Evolutionary conservation across 1,139 yeast genomes (phyloP).

Genomic region (Candida albicans): DNA sequence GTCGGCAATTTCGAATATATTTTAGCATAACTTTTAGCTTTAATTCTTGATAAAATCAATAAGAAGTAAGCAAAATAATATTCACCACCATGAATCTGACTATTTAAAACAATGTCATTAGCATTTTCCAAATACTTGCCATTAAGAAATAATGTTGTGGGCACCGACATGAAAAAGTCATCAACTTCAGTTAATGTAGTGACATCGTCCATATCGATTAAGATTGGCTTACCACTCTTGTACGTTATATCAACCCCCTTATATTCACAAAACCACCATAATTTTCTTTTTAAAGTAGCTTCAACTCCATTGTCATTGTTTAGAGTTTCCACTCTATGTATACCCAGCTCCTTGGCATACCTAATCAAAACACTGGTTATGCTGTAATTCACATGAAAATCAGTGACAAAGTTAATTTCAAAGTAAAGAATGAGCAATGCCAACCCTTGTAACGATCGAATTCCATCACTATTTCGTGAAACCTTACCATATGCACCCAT

Average conservation of each 20-base stretch:
- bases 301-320: conserved; percentile 12
- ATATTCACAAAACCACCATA: conserved; percentile 26
- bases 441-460: conserved; percentile 24
- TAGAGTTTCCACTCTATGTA: conserved; percentile 19
- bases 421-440: conserved; percentile 22
- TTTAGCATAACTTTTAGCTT: conserved; percentile 19
- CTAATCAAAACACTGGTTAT: conserved; percentile 23
- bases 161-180: conserved; percentile 14
- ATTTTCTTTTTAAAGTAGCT: conserved; percentile 15
- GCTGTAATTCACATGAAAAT: conserved; percentile 23
- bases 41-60: conserved; percentile 21
- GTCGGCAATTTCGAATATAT: conserved; percentile 16
- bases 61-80: conserved; percentile 17
- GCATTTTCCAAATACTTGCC: conserved; percentile 12
- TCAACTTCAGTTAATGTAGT: conserved; percentile 21
- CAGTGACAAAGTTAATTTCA: conserved; percentile 25
- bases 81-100: conserved; percentile 8
- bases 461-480: conserved; percentile 20
- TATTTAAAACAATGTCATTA: conserved; percentile 3
- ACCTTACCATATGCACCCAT: conserved; percentile 23
- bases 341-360: conserved; percentile 22
- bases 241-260: conserved; percentile 24
- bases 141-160: conserved; percentile 11
- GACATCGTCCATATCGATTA: conserved; percentile 16
- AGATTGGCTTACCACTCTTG: conserved; percentile 23